Conservation (phyloP, 1,284 basidiomycete species). For the Cryptococcus hybrid region DNA sequence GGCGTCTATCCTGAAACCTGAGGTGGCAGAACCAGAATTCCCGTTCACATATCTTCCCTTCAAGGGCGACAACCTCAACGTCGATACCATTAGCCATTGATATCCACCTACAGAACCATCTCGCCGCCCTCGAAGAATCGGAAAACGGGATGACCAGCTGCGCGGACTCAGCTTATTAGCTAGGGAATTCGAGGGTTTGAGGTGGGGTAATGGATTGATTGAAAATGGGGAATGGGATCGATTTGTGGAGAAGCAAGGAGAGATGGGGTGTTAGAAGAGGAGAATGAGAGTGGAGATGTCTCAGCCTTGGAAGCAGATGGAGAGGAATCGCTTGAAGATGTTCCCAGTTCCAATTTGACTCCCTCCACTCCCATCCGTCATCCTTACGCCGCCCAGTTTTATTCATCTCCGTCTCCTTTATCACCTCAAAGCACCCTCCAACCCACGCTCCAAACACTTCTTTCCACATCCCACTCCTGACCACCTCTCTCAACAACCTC, state of each 20-base stretch:
- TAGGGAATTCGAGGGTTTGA: background rate
- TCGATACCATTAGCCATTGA: background rate
- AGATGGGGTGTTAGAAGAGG: constrained; percentile 1
- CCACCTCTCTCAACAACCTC: constrained; percentile 1
- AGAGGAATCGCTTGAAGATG: background rate
- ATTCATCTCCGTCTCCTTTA: background rate
- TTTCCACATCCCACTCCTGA: constrained; percentile 2
- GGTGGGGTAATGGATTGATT: background rate
- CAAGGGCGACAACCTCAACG: no score
- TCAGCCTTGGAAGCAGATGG: constrained; percentile 1
- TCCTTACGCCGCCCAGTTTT: background rate
- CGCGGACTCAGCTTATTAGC: background rate
- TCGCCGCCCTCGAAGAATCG: background rate
- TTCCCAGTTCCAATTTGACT: background rate
- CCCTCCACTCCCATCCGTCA: background rate
- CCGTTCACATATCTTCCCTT: no score
- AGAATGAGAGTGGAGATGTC: constrained; percentile 1
- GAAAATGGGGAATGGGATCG: background rate
- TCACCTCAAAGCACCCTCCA: background rate
- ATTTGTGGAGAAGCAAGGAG: background rate
- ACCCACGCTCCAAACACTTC: background rate
- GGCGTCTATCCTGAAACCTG: background rate
- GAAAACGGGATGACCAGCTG: constrained; percentile 1
- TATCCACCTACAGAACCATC: background rate
- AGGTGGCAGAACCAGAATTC: constrained; percentile 3